A percentile compares a stretch with the other conserved stretches of the same genome.
Evolutionary conservation across 208 protist species (phyloP).

Genomic region (Sergeia podlipaevii): DNA sequence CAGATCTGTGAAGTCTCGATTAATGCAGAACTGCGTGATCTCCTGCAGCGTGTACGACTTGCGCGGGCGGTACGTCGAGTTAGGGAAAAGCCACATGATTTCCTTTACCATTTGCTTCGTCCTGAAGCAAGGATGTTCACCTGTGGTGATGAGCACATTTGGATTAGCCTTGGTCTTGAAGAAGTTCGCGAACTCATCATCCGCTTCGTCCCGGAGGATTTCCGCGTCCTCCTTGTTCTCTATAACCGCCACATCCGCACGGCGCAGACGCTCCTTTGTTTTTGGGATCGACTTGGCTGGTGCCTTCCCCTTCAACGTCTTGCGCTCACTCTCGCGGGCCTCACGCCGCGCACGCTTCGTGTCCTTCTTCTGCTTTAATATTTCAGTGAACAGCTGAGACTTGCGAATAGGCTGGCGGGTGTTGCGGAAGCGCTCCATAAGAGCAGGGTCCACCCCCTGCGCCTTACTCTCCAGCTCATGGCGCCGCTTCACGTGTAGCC

Average conservation of each 20-base stretch:
- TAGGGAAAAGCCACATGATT: constrained; percentile 85
- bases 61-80: constrained; percentile 80
- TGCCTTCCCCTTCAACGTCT: constrained; percentile 62
- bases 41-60: constrained; percentile 90
- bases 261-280: constrained; percentile 86
- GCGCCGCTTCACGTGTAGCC: constrained; percentile 25
- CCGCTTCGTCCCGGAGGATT: constrained; percentile 82
- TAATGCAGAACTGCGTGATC: constrained; percentile 88
- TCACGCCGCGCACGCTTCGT: constrained; percentile 83
- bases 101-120: constrained; percentile 89
- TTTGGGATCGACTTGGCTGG: constrained; percentile 80
- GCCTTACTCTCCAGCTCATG: constrained; percentile 40
- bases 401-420: constrained; percentile 83
- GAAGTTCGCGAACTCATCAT: constrained; percentile 87
- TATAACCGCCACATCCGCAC: constrained; percentile 69
- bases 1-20: constrained; percentile 89
- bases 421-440: constrained; percentile 80
- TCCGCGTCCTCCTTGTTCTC: constrained; percentile 70
- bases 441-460: constrained; percentile 61
- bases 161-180: constrained; percentile 70
- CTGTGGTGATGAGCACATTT: constrained; percentile 85
- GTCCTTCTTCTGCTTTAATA: constrained; percentile 88
- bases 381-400: constrained; percentile 81
- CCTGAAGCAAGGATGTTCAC: constrained; percentile 79
- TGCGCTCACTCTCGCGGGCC: constrained; percentile 68